Base-by-base conservation (phyloP, 306 rosid species). In the Cercis canadensis region DNA sequence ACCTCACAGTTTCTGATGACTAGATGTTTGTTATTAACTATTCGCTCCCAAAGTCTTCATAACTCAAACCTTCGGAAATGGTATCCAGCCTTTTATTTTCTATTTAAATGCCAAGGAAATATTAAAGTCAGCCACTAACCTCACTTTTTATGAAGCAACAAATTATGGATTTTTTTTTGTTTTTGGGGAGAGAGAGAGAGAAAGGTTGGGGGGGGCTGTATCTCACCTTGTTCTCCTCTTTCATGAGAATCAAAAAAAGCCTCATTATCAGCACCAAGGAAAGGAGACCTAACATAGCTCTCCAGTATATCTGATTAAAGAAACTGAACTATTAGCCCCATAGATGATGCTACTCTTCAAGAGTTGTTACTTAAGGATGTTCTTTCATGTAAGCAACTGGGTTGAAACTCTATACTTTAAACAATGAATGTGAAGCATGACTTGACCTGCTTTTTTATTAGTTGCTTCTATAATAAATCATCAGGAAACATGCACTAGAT, bases 21-120 rank as follows among this genome's bases (percentile, higher is more conserved):
- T 43, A 69, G 45, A 54, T 33, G 36, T 59, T 43, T 55, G 67
- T 75, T 69, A 75, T 77, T 72, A 67, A 80, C 85, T 90, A 89
- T 67, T 90, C 94, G 76, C 92, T 90, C 60, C 95, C 96, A 59
- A 90, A 92, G 67, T 87, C 97, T 70, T 92, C 97, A 78, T 80
- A 88, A 77, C 98, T 88, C 80, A 88, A 74, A 52, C 88, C 88
- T 85, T 92, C 98, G 57, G 96, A 90, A 61, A 90, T 84, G 70
- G 90, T 80, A 67, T 88, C 96, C 81, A 92, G 75, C 84, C 89
- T 86, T 81, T 70, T 90, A 58, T 75, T 82, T 76, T 88, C 97
- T 75, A 76, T 77, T 69, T 71, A 50, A 65, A 61, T 63, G 61
- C 73, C 64, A 71, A 65, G 37, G 64, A 12, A 81, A 56, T 11